phyloP scores from a whole-genome alignment of 257 asterid species.

The Linaria vulgaris region DNA sequence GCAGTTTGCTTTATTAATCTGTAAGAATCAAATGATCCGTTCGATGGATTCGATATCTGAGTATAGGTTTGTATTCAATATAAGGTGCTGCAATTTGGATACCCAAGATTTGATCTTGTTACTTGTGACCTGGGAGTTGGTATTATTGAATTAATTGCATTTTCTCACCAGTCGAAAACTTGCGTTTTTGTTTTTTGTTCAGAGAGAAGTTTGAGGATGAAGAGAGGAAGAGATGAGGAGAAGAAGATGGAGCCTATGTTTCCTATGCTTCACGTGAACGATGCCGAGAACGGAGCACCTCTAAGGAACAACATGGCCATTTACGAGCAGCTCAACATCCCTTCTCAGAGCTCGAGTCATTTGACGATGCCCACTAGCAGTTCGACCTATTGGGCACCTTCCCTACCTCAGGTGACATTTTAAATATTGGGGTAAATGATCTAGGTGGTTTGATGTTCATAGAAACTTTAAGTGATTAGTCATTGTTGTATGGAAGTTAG shows the following conservation, averaged over 20 bases:
- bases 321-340: slow-evolving; percentile 89
- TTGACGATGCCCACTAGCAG: neutral
- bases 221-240: slow-evolving; percentile 70
- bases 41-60: too few species aligned
- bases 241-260: slow-evolving; percentile 78
- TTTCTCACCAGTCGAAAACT: too few species aligned
- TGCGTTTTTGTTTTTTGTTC: neutral
- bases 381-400: slow-evolving; percentile 35
- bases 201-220: slow-evolving; percentile 41
- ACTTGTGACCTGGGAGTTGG: too few species aligned
- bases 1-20: too few species aligned
- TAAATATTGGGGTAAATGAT: too few species aligned
- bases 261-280: slow-evolving; percentile 92
- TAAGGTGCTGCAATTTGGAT: too few species aligned
- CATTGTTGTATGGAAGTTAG: too few species aligned
- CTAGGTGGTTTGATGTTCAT: too few species aligned
- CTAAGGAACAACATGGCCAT: slow-evolving; percentile 99
- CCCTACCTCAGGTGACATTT: slow-evolving; percentile 54
- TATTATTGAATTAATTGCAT: neutral
- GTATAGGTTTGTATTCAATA: too few species aligned
- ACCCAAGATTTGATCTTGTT: too few species aligned
- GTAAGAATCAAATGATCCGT: too few species aligned
- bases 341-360: slow-evolving; percentile 61
- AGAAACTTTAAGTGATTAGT: too few species aligned
- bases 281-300: slow-evolving; percentile 93